Evolutionary conservation across 2,329 filamentous ascomycete genomes (phyloP).

Genomic region (Cyclaneusma minus): DNA sequence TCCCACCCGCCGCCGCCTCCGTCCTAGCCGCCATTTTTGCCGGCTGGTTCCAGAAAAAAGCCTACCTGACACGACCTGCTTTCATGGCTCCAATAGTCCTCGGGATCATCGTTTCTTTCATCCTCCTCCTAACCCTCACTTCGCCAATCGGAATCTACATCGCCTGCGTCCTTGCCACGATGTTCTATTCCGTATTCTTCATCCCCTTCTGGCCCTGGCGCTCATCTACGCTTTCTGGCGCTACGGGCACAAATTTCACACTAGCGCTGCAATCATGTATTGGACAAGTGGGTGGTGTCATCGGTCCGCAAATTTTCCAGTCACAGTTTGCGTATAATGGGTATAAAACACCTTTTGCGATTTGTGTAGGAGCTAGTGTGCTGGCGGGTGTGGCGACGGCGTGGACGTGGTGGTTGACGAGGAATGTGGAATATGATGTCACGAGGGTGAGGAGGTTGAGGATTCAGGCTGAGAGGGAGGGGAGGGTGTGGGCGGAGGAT

Average conservation of each 20-base stretch:
- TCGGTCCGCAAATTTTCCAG: slow-evolving; percentile 28
- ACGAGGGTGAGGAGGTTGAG: slow-evolving; percentile 15
- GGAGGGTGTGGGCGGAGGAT: slow-evolving; percentile 15
- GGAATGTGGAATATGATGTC: slow-evolving; percentile 24
- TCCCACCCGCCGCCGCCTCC: slow-evolving; percentile 26
- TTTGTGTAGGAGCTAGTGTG: slow-evolving; percentile 22
- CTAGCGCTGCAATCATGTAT: slow-evolving; percentile 26
- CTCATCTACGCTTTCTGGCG: slow-evolving; percentile 24
- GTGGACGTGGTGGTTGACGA: slow-evolving; percentile 26
- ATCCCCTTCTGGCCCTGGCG: slow-evolving; percentile 30
- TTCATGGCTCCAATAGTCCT: slow-evolving; percentile 25
- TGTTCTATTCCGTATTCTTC: slow-evolving; percentile 27
- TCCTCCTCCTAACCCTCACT: slow-evolving; percentile 24
- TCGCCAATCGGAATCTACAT: slow-evolving; percentile 25
- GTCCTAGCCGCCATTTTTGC: slow-evolving; percentile 24
- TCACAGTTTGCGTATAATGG: slow-evolving; percentile 24
- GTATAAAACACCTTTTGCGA: slow-evolving; percentile 22
- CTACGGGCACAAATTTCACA: slow-evolving; percentile 28
- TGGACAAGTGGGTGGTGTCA: slow-evolving; percentile 28
- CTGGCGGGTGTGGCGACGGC: slow-evolving; percentile 20
- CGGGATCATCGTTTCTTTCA: slow-evolving; percentile 26
- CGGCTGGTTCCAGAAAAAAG: slow-evolving; percentile 23
- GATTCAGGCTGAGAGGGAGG: slow-evolving; percentile 15
- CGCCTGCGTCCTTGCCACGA: slow-evolving; percentile 25
- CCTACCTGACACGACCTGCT: slow-evolving; percentile 23